phyloP scores from a whole-genome alignment of 2,329 filamentous ascomycete species.

The Corynespora cassiicola region DNA sequence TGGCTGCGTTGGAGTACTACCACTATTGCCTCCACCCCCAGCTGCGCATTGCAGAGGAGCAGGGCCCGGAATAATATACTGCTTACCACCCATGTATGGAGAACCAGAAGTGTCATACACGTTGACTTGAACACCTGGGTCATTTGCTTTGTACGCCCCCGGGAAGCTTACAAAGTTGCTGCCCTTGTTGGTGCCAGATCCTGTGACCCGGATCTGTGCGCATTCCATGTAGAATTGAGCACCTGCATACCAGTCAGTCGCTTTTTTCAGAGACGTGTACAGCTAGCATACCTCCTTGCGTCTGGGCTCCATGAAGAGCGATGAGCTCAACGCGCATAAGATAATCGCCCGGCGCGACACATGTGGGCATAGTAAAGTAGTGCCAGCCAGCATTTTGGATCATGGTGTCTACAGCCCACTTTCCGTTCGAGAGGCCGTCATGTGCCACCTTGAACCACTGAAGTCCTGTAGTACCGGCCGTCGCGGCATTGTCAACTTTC shows the following conservation, averaged over 20 bases:
- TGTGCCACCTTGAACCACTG: slow-evolving; percentile 48
- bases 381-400: slow-evolving; percentile 53
- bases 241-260: not conserved
- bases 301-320: slow-evolving; percentile 44
- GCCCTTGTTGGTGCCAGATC: slow-evolving; percentile 21
- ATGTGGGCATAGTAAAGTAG: slow-evolving; percentile 39
- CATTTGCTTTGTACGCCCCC: slow-evolving; percentile 29
- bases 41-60: slow-evolving; percentile 53
- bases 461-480: slow-evolving; percentile 38
- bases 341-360: slow-evolving; percentile 43
- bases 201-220: slow-evolving; percentile 29
- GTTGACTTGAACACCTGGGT: slow-evolving; percentile 24
- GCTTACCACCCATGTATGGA: slow-evolving; percentile 22
- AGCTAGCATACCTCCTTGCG: slow-evolving; percentile 6
- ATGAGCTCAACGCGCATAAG: slow-evolving; percentile 50
- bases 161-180: slow-evolving; percentile 27
- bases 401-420: slow-evolving; percentile 56
- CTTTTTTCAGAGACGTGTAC: not conserved
- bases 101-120: slow-evolving; percentile 21
- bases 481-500: slow-evolving; percentile 43
- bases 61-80: slow-evolving; percentile 57
- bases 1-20: not conserved
- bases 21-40: too few relatives aligned
- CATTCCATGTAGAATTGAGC: slow-evolving; percentile 30
- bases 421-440: slow-evolving; percentile 40